Base-by-base conservation (phyloP, 2,329 filamentous ascomycete genomes). In the Lachnellula cervina region DNA sequence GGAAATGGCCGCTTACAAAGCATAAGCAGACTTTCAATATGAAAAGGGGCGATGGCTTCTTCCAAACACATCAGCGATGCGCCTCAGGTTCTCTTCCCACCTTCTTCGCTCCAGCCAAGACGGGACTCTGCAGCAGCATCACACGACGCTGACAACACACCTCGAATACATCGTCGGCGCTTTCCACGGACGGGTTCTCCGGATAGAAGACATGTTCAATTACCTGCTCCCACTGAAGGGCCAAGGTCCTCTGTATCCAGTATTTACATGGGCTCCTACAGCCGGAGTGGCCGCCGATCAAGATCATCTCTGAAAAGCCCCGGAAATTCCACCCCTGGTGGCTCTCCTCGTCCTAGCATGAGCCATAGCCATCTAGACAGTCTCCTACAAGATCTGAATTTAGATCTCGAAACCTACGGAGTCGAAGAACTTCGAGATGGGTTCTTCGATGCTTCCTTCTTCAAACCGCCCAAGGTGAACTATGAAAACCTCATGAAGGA, bases 391-490 rank as follows among this genome's bases (percentile, higher is more conserved):
- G 66, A 70, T 56, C 56, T 70, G 7, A 62, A 73, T 40, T 56
- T 69, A 40, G 68, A 72, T 40, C 61, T 74, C 16, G 71, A 75
- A 48, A 72, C 71, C n/a, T 76, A 75, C 62, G 73, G 72, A 5
- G 66, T 75, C 4, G 70, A 74, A 54, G 73, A 76, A 57, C 59
- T 69, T 28, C 68, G 73, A 54, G 73, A 75, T 66, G 73, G 73
- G 2, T 75, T 76, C 57, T 76, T 76, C 54, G 73, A 76, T 64
- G 71, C 71, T 5, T 64, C 70, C 1, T 76, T 75, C 54, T 67
- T 67, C n/a, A 74, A 74, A 45, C 73, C 76, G 1, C 66, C 72
- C 3, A 65, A 72, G 3, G 53, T 72, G 13, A 68, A 76, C 51
- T 63, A 66, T 13, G 68, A 74, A 2, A 70, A 75, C 14, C 68